Percentiles rank a stretch among this genome's conserved stretches.
phyloP scores from a whole-genome alignment of 2,329 filamentous ascomycete species.

The Zymoseptoria tritici region DNA sequence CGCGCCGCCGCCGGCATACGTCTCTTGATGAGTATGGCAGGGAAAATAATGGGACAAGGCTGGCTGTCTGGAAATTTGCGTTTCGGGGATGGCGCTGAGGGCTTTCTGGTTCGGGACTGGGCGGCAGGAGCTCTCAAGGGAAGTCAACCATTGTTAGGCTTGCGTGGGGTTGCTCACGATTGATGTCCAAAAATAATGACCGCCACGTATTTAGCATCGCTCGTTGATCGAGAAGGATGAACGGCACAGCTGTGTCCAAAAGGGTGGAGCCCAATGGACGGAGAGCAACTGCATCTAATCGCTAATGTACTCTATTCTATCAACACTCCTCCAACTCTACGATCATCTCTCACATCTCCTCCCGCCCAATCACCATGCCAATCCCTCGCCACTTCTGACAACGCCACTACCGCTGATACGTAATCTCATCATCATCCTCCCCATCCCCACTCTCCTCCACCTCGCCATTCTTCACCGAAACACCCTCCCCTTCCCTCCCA shows the following conservation, averaged over 20 bases:
- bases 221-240: background rate
- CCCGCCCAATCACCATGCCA: too few species aligned
- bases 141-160: background rate
- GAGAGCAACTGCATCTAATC: background rate
- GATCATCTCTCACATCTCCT: background rate
- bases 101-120: background rate
- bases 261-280: background rate
- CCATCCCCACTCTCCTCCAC: background rate
- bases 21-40: constrained; percentile 16
- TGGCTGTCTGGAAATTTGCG: background rate
- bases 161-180: background rate
- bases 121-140: background rate
- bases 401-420: background rate
- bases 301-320: background rate
- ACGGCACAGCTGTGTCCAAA: background rate
- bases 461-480: background rate
- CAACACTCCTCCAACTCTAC: background rate
- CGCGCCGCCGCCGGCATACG: constrained; percentile 31
- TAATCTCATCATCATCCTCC: background rate
- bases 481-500: constrained; percentile 8
- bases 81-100: background rate
- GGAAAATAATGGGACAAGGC: constrained; percentile 1
- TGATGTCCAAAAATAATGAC: background rate
- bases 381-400: too few species aligned
- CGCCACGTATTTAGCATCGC: background rate